Conservation (phyloP, 2,329 filamentous ascomycete genomes). For the Seiridium unicorne region DNA sequence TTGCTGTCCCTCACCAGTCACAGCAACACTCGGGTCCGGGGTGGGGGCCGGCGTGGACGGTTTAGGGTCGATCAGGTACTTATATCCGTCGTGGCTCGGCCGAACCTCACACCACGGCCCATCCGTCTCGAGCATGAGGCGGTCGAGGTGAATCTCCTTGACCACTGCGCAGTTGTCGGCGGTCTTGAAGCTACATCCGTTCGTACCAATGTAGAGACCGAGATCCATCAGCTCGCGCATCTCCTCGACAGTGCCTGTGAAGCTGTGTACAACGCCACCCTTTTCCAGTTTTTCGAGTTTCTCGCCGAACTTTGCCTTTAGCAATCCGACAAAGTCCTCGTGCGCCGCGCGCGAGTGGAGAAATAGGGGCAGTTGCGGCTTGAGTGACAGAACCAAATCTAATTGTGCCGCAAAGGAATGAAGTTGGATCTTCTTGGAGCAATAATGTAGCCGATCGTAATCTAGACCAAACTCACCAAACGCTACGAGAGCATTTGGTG, state of each 20-base stretch:
- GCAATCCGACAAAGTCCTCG: conserved; percentile 73
- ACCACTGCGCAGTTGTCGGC: conserved; percentile 87
- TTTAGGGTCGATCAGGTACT: conserved; percentile 52
- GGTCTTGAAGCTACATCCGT: conserved; percentile 95
- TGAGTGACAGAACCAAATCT: conserved; percentile 65
- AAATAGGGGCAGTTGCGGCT: conserved; percentile 82
- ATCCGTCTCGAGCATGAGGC: conserved; percentile 93
- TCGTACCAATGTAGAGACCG: conserved; percentile 89
- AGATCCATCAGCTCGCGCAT: conserved; percentile 77
- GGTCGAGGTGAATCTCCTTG: conserved; percentile 71
- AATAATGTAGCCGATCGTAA: conserved; percentile 87
- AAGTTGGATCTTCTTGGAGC: conserved; percentile 74
- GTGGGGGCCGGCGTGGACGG: conserved; percentile 8
- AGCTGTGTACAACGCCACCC: conserved; percentile 87
- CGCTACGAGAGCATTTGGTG: conserved; percentile 58
- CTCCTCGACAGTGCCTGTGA: conserved; percentile 84
- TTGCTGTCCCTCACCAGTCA: conserved; percentile 12
- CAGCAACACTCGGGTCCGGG: neutral
- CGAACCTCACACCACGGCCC: conserved; percentile 97
- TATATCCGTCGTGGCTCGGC: conserved; percentile 81
- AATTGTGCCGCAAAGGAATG: conserved; percentile 85
- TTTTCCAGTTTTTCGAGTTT: conserved; percentile 66
- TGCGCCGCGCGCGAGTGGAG: conserved; percentile 88
- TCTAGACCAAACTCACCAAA: conserved; percentile 96
- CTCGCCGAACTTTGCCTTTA: conserved; percentile 58